phyloP scores from a whole-genome alignment of 352 stramenopile species.

The Blastocystis sp. region DNA sequence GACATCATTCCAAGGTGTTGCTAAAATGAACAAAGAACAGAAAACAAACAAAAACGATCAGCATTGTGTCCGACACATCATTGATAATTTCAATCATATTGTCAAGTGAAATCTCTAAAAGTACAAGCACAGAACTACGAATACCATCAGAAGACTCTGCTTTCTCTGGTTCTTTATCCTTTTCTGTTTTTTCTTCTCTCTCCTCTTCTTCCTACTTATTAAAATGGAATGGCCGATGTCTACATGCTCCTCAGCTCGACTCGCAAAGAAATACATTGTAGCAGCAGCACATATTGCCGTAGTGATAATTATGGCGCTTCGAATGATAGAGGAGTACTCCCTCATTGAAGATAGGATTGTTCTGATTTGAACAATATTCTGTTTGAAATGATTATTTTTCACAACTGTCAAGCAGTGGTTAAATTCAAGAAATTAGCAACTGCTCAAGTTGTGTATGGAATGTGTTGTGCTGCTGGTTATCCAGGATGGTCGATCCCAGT shows the following conservation, averaged over 20 bases:
- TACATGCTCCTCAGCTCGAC: not conserved
- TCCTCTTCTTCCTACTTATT: not conserved
- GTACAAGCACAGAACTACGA: not conserved
- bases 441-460: conserved; percentile 3
- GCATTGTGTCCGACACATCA: conserved; percentile 44
- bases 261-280: not conserved
- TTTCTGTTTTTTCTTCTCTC: not conserved
- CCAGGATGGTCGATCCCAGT: not conserved
- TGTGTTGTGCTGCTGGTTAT: conserved; percentile 4
- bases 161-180: not conserved
- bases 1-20: conserved; percentile 26
- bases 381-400: conserved; percentile 6
- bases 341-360: not conserved
- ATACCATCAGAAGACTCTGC: not conserved
- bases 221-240: not conserved
- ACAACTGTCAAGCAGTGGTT: conserved; percentile 22
- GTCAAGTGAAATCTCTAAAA: not conserved
- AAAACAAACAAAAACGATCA: conserved; percentile 13
- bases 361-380: not conserved
- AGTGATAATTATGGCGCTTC: not conserved
- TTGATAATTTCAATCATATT: conserved; percentile 26
- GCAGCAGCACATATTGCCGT: not conserved
- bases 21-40: not conserved
- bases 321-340: not conserved
- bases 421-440: conserved; percentile 45